These are phyloP conservation scores for Vararia minispora DNA, from an alignment of 768 basidiomycete genomes.

Conservation along the genomic window DNA sequence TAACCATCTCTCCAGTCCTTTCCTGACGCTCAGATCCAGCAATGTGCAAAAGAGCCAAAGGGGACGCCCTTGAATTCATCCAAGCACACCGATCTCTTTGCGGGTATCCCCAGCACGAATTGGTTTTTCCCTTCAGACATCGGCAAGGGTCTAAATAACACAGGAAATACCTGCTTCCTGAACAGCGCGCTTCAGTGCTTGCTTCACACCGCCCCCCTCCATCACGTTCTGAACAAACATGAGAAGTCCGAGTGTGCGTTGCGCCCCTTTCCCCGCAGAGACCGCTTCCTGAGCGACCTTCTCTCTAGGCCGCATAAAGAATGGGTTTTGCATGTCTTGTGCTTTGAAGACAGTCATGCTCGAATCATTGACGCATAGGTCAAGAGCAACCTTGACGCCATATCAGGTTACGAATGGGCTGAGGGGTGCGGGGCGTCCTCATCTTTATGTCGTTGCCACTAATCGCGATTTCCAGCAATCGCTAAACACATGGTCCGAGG, in stretches of 20 bases:
- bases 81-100: conserved; percentile 26
- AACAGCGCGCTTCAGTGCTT: conserved; percentile 93
- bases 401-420: conserved; percentile 53
- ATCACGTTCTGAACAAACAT: conserved; percentile 47
- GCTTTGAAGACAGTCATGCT: conserved; percentile 45
- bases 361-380: conserved; percentile 37
- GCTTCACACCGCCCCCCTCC: conserved; percentile 82
- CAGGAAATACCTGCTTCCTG: conserved; percentile 91
- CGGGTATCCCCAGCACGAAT: conserved; percentile 43
- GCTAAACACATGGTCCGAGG: conserved; percentile 85
- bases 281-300: background rate
- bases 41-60: too few relatives aligned
- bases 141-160: conserved; percentile 68
- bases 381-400: conserved; percentile 48
- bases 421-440: conserved; percentile 37
- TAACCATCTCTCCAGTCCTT: too few relatives aligned
- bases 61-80: conserved; percentile 20
- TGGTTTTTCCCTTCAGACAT: conserved; percentile 44
- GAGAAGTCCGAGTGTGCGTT: conserved; percentile 31
- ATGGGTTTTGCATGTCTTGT: conserved; percentile 74
- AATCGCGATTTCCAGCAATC: conserved; percentile 43
- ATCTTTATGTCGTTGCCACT: conserved; percentile 2
- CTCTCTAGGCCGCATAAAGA: conserved; percentile 29
- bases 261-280: too few relatives aligned
- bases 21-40: too few relatives aligned